Evolutionary conservation across 2,329 filamentous ascomycete genomes (phyloP), one percentile per base, ranked within the genome.

Genomic region (Parafenestella ontariensis): DNA sequence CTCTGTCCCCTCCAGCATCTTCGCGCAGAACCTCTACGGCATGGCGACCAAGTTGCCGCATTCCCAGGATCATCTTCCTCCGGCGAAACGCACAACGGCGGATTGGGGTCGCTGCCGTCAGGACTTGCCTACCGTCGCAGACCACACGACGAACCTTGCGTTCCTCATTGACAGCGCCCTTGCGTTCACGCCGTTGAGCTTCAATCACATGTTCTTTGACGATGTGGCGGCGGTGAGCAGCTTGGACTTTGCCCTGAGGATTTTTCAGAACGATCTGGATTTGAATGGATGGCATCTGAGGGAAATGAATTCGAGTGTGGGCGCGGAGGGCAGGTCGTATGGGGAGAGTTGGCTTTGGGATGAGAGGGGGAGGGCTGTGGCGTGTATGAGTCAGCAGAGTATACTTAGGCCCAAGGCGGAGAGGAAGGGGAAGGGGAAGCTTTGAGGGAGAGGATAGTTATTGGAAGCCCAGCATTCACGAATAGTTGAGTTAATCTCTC

Each of bases 211-310:
- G 68, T 79, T 74, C 60, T 71, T 83, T 33, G 75, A 79, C 1
- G 80, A 83, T 33, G 72, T 72, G 0, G 74, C 59, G 6, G 79
- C 81, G 2, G 81, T 77, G 46, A 78, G 77, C 2, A 79, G 75
- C 9, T 61, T 84, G n/a, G 82, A 84, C 58, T 84, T 84, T 64
- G 77, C 82, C 3, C 52, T 84, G 51, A 70, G 82, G 0, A 21
- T 58, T 81, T 6, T 79, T 81, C 54, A 66, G 64, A 1, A 74
- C 70, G 49, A 75, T 0, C 18, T 82, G 37, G 71, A 81, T 46
- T 8, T 82, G 50, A 59, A 62, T 6, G 44, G 72, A 20, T 84
- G 81, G 81, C 71, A 77, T 62, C 49, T 83, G 33, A 68, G 72
- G 37, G 78, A 83, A 69, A 68, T 77, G 28, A 70, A 54, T 42